These are phyloP conservation scores for Pythium graminicola DNA, from an alignment of 352 stramenopile genomes.

Conservation along the genomic window DNA sequence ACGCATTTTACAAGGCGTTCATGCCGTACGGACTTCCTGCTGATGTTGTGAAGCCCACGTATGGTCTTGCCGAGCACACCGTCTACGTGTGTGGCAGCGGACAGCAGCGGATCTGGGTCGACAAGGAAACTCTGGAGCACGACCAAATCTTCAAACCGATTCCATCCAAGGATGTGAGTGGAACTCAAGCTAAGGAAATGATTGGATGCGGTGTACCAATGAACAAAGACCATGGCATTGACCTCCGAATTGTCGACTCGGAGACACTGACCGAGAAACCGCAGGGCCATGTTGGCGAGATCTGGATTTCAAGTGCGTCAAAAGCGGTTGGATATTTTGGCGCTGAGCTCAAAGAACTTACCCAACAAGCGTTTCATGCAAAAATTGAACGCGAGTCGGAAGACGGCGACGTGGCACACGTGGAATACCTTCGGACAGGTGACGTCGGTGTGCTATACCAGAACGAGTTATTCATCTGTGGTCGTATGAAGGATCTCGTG, in stretches of 20 bases:
- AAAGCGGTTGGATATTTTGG: slow-evolving; percentile 73
- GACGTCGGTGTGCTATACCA: slow-evolving; percentile 71
- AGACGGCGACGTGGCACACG: slow-evolving; percentile 32
- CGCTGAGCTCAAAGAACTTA: slow-evolving; percentile 60
- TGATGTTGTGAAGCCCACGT: slow-evolving; percentile 76
- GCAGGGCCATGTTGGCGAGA: slow-evolving; percentile 79
- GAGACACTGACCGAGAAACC: slow-evolving; percentile 40
- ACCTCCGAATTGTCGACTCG: slow-evolving; percentile 57
- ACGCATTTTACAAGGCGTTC: slow-evolving; percentile 71
- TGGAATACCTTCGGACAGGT: slow-evolving; percentile 55
- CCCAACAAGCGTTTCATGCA: slow-evolving; percentile 78
- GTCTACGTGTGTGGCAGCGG: slow-evolving; percentile 87
- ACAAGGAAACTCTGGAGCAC: slow-evolving; percentile 58
- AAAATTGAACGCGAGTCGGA: slow-evolving; percentile 31
- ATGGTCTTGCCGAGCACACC: slow-evolving; percentile 77
- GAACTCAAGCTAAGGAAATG: slow-evolving; percentile 39
- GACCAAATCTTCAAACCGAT: slow-evolving; percentile 30
- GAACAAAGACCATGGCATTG: slow-evolving; percentile 76
- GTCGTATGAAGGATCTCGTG: slow-evolving; percentile 76
- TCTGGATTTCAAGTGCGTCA: slow-evolving; percentile 89
- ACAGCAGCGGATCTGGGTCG: slow-evolving; percentile 48
- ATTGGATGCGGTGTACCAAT: slow-evolving; percentile 79
- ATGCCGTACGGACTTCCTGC: slow-evolving; percentile 45
- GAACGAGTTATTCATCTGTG: slow-evolving; percentile 68
- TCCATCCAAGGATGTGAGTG: slow-evolving; percentile 26